These are phyloP conservation scores for Aspergillus wentii DNA, from an alignment of 495 filamentous ascomycete species.

Conservation along the genomic window DNA sequence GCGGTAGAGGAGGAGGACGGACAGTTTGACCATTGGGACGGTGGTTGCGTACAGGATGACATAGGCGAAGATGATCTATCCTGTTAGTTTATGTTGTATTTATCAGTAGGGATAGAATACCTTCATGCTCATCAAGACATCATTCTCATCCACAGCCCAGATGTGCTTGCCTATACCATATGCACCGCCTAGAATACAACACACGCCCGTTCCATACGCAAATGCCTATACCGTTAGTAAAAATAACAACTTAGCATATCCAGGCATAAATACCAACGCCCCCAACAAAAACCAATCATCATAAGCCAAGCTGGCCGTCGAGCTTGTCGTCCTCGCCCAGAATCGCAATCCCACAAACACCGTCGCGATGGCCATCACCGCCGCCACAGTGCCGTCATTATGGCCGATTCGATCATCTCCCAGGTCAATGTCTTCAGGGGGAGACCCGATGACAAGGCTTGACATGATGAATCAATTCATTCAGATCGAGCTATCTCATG, in stretches of 20 bases:
- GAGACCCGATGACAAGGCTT: slow-evolving; percentile 6
- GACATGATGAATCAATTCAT: no score
- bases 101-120: slow-evolving; percentile 2
- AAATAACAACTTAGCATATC: no score
- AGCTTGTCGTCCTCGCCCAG: slow-evolving; percentile 6
- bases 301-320: slow-evolving; percentile 1
- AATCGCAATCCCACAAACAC: slow-evolving; percentile 9
- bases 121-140: slow-evolving; percentile 12
- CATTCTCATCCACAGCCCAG: slow-evolving; percentile 8
- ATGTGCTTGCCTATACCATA: slow-evolving; percentile 15
- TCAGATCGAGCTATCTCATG: no score
- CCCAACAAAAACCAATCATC: slow-evolving; percentile 11
- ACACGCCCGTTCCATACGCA: slow-evolving; percentile 8
- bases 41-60: slow-evolving; percentile 9
- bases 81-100: not conserved
- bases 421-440: slow-evolving; percentile 5
- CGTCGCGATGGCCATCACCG: slow-evolving; percentile 10
- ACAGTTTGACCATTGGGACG: slow-evolving; percentile 15
- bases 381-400: slow-evolving; percentile 8
- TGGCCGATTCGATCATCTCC: slow-evolving; percentile 1
- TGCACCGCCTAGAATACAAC: slow-evolving; percentile 7
- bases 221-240: slow-evolving; percentile 6
- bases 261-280: slow-evolving; percentile 4
- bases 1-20: slow-evolving; percentile 14
- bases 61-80: slow-evolving; percentile 9